Base-by-base conservation (phyloP, 116 monocot species). In the Zostera marina region DNA sequence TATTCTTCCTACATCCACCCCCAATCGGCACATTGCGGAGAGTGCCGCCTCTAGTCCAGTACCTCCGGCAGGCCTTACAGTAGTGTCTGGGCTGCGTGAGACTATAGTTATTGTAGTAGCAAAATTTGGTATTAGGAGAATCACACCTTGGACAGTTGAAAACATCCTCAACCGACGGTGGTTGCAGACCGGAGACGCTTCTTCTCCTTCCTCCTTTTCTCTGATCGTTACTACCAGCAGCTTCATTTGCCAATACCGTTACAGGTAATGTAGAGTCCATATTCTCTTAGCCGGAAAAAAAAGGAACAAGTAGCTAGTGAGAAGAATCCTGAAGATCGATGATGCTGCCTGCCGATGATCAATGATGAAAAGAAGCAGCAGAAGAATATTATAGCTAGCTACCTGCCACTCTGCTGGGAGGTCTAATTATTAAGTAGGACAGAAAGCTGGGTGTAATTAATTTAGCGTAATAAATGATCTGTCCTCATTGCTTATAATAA, bases 81-180 rank as follows among this genome's bases (percentile, higher is more conserved):
- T 64, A 68, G 61, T 79, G 56, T 4, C 74, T 70, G 9, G 79
- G 79, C 74, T 79, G 79, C 9, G 56, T 32, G 14, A 54, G 61
- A 67, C 71, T 74, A 71, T 79, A 79, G 56, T 76, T 76, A 59
- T 82, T 82, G 63, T 72, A 77, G 72, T 77, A 77, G 59, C 82
- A 77, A 68, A 77, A 77, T 65, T 82, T 82, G 55, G 77, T 82
- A 66, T 82, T 76, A 7, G 62, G 64, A 10, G 80, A 80, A 44
- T 75, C 68, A 65, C 80, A 80, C 25, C 80, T 58, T 3, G 80
- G 80, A 43, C 80, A 80, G 22, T 54, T 67, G 9, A 51, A 21
- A 16, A 7, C 49, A 16, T 21, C 49, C 20, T 51, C 49, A 16
- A 19, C 12, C 20, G 20, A 21, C 49, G 49, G 49, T 15, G 20